Evolutionary conservation across 108 stramenopile genomes (phyloP), one percentile per base, ranked within the genome.

Genomic region (Cyclostephanos invisitatus): DNA sequence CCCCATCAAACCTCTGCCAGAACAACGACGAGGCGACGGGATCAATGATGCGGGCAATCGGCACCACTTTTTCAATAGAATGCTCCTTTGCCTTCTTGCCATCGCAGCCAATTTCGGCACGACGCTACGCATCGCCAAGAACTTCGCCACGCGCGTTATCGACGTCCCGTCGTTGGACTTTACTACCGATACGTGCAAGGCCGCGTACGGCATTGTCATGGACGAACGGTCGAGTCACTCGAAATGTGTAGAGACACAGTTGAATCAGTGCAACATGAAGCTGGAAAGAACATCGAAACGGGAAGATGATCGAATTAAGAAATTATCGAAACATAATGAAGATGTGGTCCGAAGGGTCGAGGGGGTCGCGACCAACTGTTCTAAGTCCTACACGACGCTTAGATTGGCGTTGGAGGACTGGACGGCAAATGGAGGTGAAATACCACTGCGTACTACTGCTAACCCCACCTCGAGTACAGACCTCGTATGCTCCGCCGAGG

Each of bases 31-130:
- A 25, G 1, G 12, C 36, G 17, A 36, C 15, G 28, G 28, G 9
- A 14, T 3, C 44, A 38, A 46, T 5, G 9, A 42, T 54, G 38
- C 20, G 20, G 40, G 49, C 24, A n/a, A 27, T 29, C 66, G 58
- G 5, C 44, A 18, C n/a, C 40, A 74, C 67, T 74, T 79, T 54
- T 42, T 66, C 67, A 74, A 79, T 67, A 66, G 78, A 27, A 74
- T 79, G 78, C 12, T 79, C 21, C 4, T 79, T n/a, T 68, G 73
- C 28, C 12, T 79, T 0, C 21, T 79, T n/a, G 78, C 78, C 24
- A 59, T 79, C 14, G 68, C 66, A 20, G 60, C 67, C 37, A 79
- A 74, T 67, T 79, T 73, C 67, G 67, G 67, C n/a, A 79, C 78
- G 22, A 67, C 67, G 9, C 78, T 79, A 5, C 59, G 78, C 22